These are phyloP conservation scores for Aspergillus olivimuriae DNA, from an alignment of 495 filamentous ascomycete genomes.

Conservation along the genomic window DNA sequence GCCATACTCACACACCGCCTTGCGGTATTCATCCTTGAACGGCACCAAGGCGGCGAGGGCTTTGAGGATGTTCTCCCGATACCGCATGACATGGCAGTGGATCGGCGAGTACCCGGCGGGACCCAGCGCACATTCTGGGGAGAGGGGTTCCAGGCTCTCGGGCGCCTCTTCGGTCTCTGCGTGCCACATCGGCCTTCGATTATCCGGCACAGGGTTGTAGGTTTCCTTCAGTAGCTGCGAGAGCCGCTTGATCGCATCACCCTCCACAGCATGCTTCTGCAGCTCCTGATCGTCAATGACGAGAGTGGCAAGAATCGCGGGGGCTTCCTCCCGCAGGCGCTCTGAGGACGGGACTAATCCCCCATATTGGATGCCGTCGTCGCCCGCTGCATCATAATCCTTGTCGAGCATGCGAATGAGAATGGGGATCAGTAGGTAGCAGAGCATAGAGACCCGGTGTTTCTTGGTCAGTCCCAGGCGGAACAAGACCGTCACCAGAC, in stretches of 20 bases:
- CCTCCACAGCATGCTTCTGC: slow-evolving; percentile 79
- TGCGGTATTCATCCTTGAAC: slow-evolving; percentile 79
- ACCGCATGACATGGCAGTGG: slow-evolving; percentile 65
- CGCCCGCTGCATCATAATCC: slow-evolving; percentile 37
- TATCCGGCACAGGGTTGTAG: slow-evolving; percentile 42
- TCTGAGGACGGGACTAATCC: slow-evolving; percentile 32
- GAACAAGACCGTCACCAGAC: slow-evolving; percentile 69
- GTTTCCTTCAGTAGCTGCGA: slow-evolving; percentile 72
- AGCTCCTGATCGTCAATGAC: slow-evolving; percentile 68
- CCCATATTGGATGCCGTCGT: slow-evolving; percentile 33
- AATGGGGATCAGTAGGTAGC: slow-evolving; percentile 63
- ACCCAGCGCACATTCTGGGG: slow-evolving; percentile 43
- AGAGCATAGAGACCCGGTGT: slow-evolving; percentile 54
- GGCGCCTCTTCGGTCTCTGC: slow-evolving; percentile 24
- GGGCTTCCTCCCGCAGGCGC: slow-evolving; percentile 60
- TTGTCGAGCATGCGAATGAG: slow-evolving; percentile 65
- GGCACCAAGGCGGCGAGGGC: slow-evolving; percentile 72
- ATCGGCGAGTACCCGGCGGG: slow-evolving; percentile 54
- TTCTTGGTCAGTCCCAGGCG: slow-evolving; percentile 60
- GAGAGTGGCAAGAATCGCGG: slow-evolving; percentile 67
- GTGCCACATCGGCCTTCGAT: slow-evolving; percentile 33
- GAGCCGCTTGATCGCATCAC: slow-evolving; percentile 62
- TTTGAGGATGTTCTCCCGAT: slow-evolving; percentile 70
- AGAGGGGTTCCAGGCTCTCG: slow-evolving; percentile 14
- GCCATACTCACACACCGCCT: slow-evolving; percentile 73